Conservation (phyloP, 1,284 basidiomycete species). For the Cronartium quercuum region DNA sequence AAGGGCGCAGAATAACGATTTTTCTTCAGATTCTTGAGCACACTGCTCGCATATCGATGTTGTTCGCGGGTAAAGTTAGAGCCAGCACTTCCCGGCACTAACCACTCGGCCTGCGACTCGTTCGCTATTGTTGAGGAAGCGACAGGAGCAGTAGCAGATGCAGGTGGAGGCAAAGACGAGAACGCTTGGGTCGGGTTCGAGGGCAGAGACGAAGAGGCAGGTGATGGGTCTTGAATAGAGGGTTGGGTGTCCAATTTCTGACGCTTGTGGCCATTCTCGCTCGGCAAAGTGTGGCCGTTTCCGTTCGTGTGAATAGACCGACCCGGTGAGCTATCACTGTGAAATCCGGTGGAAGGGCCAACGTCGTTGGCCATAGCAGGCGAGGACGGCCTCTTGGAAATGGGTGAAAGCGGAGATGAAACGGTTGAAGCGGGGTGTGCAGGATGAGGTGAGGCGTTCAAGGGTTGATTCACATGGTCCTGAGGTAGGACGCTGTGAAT, state of each 20-base stretch:
- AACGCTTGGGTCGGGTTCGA: background rate
- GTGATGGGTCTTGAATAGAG: background rate
- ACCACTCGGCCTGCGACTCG: background rate
- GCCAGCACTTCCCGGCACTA: slow-evolving; percentile 17
- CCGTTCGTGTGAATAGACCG: background rate
- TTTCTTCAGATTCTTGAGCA: slow-evolving; percentile 77
- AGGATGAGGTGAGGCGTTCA: background rate
- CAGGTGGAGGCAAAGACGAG: background rate
- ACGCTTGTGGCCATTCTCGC: background rate
- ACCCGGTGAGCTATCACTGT: background rate
- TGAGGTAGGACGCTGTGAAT: background rate
- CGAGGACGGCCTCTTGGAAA: background rate
- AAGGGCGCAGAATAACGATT: slow-evolving; percentile 77
- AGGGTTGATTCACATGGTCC: background rate
- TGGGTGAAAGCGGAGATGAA: background rate
- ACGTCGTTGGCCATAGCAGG: background rate
- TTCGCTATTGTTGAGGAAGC: background rate
- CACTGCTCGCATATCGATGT: slow-evolving; percentile 72
- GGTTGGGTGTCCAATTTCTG: background rate
- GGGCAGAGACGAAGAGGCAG: slow-evolving; percentile 1
- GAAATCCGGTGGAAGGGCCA: background rate
- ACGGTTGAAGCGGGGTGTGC: background rate
- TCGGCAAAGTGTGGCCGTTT: background rate
- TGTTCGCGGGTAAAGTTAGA: slow-evolving; percentile 52
- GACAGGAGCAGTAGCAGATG: background rate